Conservation (phyloP, 2,329 filamentous ascomycete species). For the Aspergillus sp. region DNA sequence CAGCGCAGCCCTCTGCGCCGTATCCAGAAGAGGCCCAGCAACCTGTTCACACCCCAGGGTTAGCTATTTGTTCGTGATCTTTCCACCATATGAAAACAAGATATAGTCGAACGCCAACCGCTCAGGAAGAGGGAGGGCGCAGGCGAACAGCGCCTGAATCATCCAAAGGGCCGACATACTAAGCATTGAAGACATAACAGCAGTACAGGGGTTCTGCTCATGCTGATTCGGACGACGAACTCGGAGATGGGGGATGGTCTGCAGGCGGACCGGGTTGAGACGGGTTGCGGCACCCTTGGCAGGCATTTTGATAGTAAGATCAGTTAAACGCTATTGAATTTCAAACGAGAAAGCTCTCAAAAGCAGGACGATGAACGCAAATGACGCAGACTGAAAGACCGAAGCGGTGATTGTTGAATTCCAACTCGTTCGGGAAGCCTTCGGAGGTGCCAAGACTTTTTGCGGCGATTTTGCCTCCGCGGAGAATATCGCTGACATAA, state of each 20-base stretch:
- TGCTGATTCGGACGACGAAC: conserved; percentile 60
- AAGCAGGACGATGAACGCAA: neutral
- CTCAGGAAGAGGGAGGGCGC: no score
- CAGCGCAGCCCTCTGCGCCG: conserved; percentile 52
- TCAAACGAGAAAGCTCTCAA: neutral
- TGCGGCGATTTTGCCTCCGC: conserved; percentile 2
- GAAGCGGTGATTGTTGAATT: conserved; percentile 12
- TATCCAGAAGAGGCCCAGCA: conserved; percentile 46
- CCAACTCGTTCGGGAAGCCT: conserved; percentile 7
- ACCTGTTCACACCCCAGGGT: conserved; percentile 22
- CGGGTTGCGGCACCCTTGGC: conserved; percentile 40
- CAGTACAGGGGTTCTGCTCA: conserved; percentile 60
- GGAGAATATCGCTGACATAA: neutral
- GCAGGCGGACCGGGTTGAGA: conserved; percentile 41
- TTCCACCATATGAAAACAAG: neutral
- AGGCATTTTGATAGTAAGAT: conserved; percentile 30
- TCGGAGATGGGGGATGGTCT: conserved; percentile 52
- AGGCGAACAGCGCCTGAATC: neutral
- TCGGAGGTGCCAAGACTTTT: conserved; percentile 18
- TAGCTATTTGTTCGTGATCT: conserved; percentile 5
- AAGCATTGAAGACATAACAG: conserved; percentile 62
- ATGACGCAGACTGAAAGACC: conserved; percentile 10
- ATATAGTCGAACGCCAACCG: no score
- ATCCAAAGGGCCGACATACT: conserved; percentile 44
- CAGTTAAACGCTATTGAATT: neutral